phyloP scores from a whole-genome alignment of 2,329 filamentous ascomycete species.

The Dendryphion nanum region DNA sequence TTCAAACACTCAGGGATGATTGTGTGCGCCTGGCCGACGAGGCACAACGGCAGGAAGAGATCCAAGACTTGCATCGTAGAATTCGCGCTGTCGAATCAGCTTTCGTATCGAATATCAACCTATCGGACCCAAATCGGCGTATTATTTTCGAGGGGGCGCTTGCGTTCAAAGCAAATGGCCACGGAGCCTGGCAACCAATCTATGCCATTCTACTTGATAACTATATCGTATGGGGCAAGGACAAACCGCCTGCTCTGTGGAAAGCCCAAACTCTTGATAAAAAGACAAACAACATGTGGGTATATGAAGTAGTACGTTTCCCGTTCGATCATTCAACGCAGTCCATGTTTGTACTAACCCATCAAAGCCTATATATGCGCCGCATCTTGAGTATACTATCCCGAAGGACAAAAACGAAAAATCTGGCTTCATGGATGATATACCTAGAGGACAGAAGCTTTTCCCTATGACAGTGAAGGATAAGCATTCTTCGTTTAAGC shows the following conservation, averaged over 20 bases:
- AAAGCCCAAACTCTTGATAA: no score
- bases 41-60: constrained; percentile 14
- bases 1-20: constrained; percentile 13
- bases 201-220: constrained; percentile 31
- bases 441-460: no score
- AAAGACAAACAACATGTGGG: no score
- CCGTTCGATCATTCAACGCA: no score
- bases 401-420: no score
- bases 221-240: constrained; percentile 28
- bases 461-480: no score
- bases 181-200: constrained; percentile 28
- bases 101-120: constrained; percentile 14
- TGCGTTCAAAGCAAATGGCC: constrained; percentile 28
- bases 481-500: no score
- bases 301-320: no score
- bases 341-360: no score
- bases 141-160: constrained; percentile 23
- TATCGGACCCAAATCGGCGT: constrained; percentile 15
- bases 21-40: not conserved
- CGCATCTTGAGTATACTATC: no score
- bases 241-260: constrained; percentile 15
- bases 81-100: constrained; percentile 17
- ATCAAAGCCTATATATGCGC: no score
- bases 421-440: no score
- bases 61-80: constrained; percentile 21